Evolutionary conservation across 495 filamentous ascomycete species (phyloP).

Genomic region (Annulohypoxylon bovei): DNA sequence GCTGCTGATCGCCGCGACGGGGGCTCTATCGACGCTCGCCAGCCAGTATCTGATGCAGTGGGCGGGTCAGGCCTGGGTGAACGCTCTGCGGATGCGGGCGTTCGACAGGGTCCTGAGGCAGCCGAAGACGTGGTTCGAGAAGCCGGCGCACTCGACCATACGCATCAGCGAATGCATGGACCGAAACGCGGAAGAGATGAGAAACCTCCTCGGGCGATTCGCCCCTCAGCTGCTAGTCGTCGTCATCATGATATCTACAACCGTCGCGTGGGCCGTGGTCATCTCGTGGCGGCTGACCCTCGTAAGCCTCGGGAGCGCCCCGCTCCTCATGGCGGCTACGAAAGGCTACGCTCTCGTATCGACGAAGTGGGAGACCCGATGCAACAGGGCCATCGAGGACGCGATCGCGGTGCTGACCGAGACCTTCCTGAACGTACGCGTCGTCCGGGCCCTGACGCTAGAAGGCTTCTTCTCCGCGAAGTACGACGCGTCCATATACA

Average conservation of each 20-base stretch:
- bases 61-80: constrained; percentile 81
- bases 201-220: constrained; percentile 82
- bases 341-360: constrained; percentile 69
- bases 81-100: constrained; percentile 72
- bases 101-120: constrained; percentile 79
- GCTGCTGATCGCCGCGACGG: constrained; percentile 71
- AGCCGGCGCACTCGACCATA: constrained; percentile 68
- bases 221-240: constrained; percentile 73
- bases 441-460: constrained; percentile 80
- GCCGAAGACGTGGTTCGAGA: constrained; percentile 85
- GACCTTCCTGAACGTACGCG: constrained; percentile 82
- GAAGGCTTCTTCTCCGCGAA: constrained; percentile 79
- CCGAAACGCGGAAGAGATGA: constrained; percentile 87
- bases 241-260: constrained; percentile 68
- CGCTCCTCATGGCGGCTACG: constrained; percentile 73
- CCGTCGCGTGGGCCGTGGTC: constrained; percentile 76
- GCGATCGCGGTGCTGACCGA: constrained; percentile 74
- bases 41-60: constrained; percentile 76
- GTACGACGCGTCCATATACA: constrained; percentile 60
- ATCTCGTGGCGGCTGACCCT: constrained; percentile 86
- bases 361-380: constrained; percentile 74
- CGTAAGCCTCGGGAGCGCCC: constrained; percentile 73
- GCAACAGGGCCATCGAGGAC: constrained; percentile 66
- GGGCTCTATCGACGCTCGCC: constrained; percentile 70
- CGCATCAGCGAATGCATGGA: constrained; percentile 77